Evolutionary conservation across 2,329 filamentous ascomycete species (phyloP).

Genomic region (Trichophyton mentagrophytes): DNA sequence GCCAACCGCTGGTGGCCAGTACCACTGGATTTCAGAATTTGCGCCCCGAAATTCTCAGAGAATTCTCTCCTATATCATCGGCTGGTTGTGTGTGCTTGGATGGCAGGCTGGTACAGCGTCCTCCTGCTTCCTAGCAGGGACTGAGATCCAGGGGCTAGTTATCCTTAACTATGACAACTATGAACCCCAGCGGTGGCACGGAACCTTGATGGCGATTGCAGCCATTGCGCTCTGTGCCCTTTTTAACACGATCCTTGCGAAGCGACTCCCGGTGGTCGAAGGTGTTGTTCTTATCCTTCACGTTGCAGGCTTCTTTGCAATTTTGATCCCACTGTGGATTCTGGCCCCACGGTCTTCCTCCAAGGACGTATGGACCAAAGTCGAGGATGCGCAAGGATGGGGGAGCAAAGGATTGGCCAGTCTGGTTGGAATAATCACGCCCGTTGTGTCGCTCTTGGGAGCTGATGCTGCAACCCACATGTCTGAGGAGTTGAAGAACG

Average conservation of each 20-base stretch:
- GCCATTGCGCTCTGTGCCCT: conserved; percentile 20
- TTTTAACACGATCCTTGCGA: conserved; percentile 17
- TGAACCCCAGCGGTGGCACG: conserved; percentile 24
- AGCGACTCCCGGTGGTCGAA: conserved; percentile 22
- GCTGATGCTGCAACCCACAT: conserved; percentile 3
- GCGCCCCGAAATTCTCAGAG: conserved; percentile 31
- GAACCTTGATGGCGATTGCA: conserved; percentile 27
- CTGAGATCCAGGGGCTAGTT: conserved; percentile 24
- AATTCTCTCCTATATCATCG: conserved; percentile 33
- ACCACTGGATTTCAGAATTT: conserved; percentile 35
- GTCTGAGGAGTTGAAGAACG: conserved; percentile 28
- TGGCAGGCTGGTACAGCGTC: conserved; percentile 20
- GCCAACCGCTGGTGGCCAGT: conserved; percentile 30
- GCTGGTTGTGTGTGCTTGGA: conserved; percentile 21
- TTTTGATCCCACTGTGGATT: conserved; percentile 33
- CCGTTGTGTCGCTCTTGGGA: not conserved
- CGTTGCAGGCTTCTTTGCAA: conserved; percentile 31
- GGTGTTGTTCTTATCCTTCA: conserved; percentile 24
- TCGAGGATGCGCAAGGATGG: conserved; percentile 5
- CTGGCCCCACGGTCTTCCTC: not conserved
- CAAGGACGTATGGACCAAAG: conserved; percentile 1
- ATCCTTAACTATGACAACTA: conserved; percentile 23
- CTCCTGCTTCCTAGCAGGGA: conserved; percentile 19
- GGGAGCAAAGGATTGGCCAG: not conserved
- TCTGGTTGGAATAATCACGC: conserved; percentile 4